Base-by-base conservation (phyloP, 2,329 filamentous ascomycete genomes). In the Corniculantispora saksenae region DNA sequence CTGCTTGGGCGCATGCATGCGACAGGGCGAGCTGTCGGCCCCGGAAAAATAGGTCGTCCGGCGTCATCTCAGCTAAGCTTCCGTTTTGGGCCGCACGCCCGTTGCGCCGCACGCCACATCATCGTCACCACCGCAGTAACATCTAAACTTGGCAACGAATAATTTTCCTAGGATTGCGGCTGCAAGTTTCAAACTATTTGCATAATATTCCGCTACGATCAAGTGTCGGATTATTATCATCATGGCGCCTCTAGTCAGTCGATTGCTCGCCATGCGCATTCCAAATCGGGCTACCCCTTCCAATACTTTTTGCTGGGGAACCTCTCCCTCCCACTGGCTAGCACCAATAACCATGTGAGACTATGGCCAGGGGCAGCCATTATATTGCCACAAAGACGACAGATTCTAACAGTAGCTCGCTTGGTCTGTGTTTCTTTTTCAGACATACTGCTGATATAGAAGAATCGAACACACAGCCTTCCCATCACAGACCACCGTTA, bases 151-250 rank as follows among this genome's bases (percentile, higher is more conserved):
- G 29, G 19, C 27, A 15, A 3, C n/a, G 35, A 15, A 27, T 15
- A n/a, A 43, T 57, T 57, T n/a, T 53, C 47, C 27, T 32, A 43
- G 35, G 54, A 9, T 57, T 43, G 54, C 54, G 54, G 54, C 53
- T 27, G 27, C 29, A 17, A 10, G 32, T 40, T 17, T 57, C 32
- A 40, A 27, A 40, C 21, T 43, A 27, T 27, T 23, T 17, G 13
- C 32, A 17, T 2, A 43, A 25, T 43, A 27, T 27, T n/a, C 29
- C 27, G 3, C 51, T 55, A 55, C 27, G 19, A 35, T 21, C 51
- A 12, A 38, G 32, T 10, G 17, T 38, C 29, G 17, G 29, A 23
- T 12, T 55, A 32, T 21, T 7, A 35, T 38, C 38, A 19, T 50
- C n/a, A 25, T 9, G 10, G 7, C 3, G 8, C 4, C 15, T 60